phyloP scores from a whole-genome alignment of 176 grass and related monocot genomes.

The Metroxylon sagu region DNA sequence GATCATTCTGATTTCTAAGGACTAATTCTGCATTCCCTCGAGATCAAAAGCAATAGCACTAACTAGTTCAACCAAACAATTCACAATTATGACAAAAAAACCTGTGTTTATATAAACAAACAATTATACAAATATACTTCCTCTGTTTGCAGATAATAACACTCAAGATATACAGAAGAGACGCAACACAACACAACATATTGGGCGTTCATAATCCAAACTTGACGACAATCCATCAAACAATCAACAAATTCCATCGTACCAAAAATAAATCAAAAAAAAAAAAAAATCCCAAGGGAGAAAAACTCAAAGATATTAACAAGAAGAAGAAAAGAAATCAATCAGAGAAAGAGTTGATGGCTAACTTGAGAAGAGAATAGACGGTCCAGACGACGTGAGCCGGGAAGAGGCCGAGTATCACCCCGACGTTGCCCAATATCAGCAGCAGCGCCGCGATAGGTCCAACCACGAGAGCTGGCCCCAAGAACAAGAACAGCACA shows the following conservation, averaged over 20 bases:
- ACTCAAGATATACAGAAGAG: no score
- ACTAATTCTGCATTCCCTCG: no score
- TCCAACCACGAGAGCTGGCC: constrained; percentile 65
- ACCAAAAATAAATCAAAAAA: neutral
- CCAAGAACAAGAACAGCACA: neutral
- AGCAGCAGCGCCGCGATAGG: constrained; percentile 68
- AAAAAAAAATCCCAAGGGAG: neutral
- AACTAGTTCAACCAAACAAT: no score
- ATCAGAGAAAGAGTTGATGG: neutral
- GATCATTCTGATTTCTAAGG: no score
- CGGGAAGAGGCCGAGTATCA: constrained; percentile 68
- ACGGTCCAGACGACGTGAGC: constrained; percentile 86
- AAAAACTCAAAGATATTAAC: neutral
- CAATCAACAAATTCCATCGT: no score
- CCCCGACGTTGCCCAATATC: constrained; percentile 69
- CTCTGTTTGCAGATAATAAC: no score
- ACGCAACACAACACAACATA: no score
- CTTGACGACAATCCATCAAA: neutral
- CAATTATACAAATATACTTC: no score
- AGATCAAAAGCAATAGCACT: no score
- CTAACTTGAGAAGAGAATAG: constrained; percentile 69
- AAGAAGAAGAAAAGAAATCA: neutral
- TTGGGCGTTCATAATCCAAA: constrained; percentile 1
- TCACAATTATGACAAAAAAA: no score
- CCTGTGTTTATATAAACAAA: no score